Base-by-base conservation (phyloP, 225 moss, liverwort and hornwort species). In the Marchantia paleacea region DNA sequence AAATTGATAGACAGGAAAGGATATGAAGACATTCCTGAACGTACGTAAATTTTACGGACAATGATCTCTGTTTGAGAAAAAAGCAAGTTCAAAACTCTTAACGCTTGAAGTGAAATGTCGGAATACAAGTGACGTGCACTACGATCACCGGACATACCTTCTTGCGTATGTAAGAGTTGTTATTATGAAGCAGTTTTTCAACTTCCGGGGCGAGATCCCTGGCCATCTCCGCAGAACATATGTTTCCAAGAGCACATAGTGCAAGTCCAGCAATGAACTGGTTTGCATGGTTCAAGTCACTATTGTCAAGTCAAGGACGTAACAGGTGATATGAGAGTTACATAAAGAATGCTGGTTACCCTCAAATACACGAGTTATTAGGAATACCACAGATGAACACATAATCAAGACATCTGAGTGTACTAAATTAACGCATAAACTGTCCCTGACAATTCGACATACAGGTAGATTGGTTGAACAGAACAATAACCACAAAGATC, bases 201-300 rank as follows among this genome's bases (percentile, higher is more conserved):
- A 99, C 93, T 80, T 95, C 97, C 29, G 83, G 77, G 20, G 95
- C 88, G 82, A 99, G 90, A 83, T 99, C 97, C 75, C 89, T 87
- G 54, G 93, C 92, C 97, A 99, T 99, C 84, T 95, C 85, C 82
- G 91, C 81, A 30, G 97, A 93, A 81, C 97, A 95, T 65, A 95
- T 87, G 68, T 95, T 99, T 81, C 95, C 97, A 57, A 99, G 85
- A 82, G 95, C 85, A 92, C 97, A 99, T 16, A 99, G 89, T 24
- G 97, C 97, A 83, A 99, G 87, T 67, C 97, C 97, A 82, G 86
- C 89, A 77, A 99, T 90, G 75, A 92, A 88, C 72, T 99, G 95
- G 84, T 95, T 99, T 89, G 85, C 31, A 83, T 99, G 90, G 80
- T 92, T 83, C 81, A 99, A 83, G 84, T 99, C 97, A 86, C 95